phyloP scores from a whole-genome alignment of 768 basidiomycete genomes.

The Lentinula boryana region DNA sequence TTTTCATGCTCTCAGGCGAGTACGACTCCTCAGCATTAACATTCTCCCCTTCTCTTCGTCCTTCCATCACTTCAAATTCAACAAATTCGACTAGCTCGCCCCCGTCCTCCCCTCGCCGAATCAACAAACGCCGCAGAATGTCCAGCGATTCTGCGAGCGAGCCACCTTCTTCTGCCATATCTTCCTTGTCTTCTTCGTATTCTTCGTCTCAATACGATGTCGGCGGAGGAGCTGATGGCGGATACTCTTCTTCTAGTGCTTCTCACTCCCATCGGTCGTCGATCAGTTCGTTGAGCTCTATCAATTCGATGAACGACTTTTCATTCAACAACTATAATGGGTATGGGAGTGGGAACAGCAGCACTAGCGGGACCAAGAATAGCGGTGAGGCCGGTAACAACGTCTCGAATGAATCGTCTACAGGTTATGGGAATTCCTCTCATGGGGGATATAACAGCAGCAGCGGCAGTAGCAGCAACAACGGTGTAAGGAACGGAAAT shows the following conservation, averaged over 20 bases:
- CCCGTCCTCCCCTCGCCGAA: slow-evolving; percentile 26
- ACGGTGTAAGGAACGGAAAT: background rate
- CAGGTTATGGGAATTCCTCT: too few species aligned
- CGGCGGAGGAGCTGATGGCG: slow-evolving; percentile 35
- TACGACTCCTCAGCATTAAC: slow-evolving; percentile 11
- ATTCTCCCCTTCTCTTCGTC: background rate
- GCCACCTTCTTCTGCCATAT: slow-evolving; percentile 59
- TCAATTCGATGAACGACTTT: slow-evolving; percentile 32
- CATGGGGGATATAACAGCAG: slow-evolving; percentile 15
- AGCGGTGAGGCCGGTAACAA: too few species aligned
- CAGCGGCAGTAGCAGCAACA: background rate
- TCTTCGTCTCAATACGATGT: slow-evolving; percentile 9
- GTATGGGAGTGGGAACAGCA: background rate
- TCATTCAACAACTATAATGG: slow-evolving; percentile 37
- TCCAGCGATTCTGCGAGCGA: slow-evolving; percentile 49
- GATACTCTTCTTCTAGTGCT: slow-evolving; percentile 46
- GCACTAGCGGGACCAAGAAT: too few species aligned
- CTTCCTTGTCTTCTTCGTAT: slow-evolving; percentile 42
- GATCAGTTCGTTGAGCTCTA: slow-evolving; percentile 27
- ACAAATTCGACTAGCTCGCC: background rate
- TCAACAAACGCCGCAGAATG: slow-evolving; percentile 67
- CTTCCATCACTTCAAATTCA: background rate
- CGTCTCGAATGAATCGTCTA: too few species aligned
- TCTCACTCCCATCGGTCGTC: slow-evolving; percentile 58
- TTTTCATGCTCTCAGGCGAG: slow-evolving; percentile 14